Conservation (phyloP, 306 rosid species). For the Fragaria vesca region DNA sequence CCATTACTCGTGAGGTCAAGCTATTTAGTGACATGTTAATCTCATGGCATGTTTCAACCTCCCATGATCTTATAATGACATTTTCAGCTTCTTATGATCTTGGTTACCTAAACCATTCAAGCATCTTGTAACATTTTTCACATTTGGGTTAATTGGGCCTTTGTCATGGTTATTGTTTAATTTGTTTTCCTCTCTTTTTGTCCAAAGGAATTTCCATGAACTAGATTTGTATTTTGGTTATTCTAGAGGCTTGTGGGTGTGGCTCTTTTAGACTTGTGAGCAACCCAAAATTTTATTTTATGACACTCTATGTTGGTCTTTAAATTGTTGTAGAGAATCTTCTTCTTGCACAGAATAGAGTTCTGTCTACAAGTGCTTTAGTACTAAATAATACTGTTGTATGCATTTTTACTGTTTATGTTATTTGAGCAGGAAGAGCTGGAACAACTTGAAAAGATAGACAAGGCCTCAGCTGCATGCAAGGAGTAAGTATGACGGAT, state of each 20-base stretch:
- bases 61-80: not conserved
- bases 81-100: not conserved
- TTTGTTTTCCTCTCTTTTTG: slow-evolving; percentile 1
- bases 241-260: slow-evolving; percentile 4
- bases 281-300: not conserved
- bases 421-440: slow-evolving; percentile 66
- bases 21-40: slow-evolving; percentile 1
- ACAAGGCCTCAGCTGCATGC: slow-evolving; percentile 76
- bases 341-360: not conserved
- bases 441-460: slow-evolving; percentile 75
- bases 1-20: not conserved
- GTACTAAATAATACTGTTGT: not conserved
- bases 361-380: not conserved
- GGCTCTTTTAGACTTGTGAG: not conserved
- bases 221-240: not conserved
- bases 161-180: not conserved
- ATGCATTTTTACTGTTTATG: not conserved
- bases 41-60: not conserved
- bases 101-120: not conserved
- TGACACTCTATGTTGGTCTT: not conserved
- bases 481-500: slow-evolving; percentile 61
- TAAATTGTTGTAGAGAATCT: not conserved
- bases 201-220: not conserved
- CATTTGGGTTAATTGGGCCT: not conserved
- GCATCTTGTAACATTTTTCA: not conserved